Evolutionary conservation across 176 grass and related monocot species (phyloP).

Genomic region (Elaeis guineensis): DNA sequence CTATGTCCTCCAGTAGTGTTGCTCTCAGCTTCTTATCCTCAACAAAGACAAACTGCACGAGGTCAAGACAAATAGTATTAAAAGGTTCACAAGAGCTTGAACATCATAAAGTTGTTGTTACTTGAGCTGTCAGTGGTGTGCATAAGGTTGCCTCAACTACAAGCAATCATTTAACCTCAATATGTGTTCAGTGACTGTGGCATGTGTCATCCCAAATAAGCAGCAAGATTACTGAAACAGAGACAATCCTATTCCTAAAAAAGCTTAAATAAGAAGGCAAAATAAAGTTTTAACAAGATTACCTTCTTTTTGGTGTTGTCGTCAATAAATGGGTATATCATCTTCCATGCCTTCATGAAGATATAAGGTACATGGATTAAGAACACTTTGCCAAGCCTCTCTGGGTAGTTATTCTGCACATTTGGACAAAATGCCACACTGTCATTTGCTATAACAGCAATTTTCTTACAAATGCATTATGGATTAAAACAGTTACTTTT

Average conservation of each 20-base stretch:
- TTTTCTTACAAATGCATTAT: too few species aligned
- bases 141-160: too few species aligned
- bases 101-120: too few species aligned
- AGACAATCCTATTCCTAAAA: too few species aligned
- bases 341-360: constrained; percentile 84
- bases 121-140: too few species aligned
- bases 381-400: constrained; percentile 58
- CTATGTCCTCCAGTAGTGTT: constrained; percentile 54
- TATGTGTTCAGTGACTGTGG: too few species aligned
- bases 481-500: too few species aligned
- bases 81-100: too few species aligned
- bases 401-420: constrained; percentile 56
- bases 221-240: too few species aligned
- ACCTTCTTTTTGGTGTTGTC: constrained; percentile 61
- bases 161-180: too few species aligned
- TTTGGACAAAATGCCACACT: not conserved
- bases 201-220: too few species aligned
- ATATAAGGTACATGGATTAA: constrained; percentile 59
- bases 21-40: constrained; percentile 51
- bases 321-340: constrained; percentile 67
- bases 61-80: not conserved
- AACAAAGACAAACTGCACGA: constrained; percentile 65
- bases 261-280: too few species aligned
- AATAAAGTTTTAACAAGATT: not conserved
- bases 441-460: not conserved